A percentile compares a stretch with the other conserved stretches of the same genome.
phyloP scores from a whole-genome alignment of 23 red algal genomes.

The Gracilaria domingensis region DNA sequence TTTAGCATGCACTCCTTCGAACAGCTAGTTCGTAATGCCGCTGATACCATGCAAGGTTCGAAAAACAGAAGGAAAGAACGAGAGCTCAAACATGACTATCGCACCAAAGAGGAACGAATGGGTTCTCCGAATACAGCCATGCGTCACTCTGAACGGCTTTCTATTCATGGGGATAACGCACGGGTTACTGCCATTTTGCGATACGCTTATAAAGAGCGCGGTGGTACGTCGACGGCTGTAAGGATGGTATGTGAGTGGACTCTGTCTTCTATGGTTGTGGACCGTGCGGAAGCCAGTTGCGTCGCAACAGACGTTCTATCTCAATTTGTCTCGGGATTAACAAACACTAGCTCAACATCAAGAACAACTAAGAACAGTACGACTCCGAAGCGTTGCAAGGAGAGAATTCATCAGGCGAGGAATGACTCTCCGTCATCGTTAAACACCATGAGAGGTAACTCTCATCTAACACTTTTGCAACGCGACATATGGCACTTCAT shows the following conservation, averaged over 20 bases:
- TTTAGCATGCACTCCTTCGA: conserved; percentile 28
- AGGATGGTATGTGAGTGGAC: conserved; percentile 47
- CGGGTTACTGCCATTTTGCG: conserved; percentile 39
- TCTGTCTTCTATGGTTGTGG: conserved; percentile 20
- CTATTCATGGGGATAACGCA: conserved; percentile 54
- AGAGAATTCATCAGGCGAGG: conserved; percentile 25
- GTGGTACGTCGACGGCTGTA: conserved; percentile 22
- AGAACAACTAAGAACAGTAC: not conserved
- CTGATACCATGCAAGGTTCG: not conserved
- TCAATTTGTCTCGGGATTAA: not conserved
- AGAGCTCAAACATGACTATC: conserved; percentile 23
- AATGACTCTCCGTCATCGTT: not conserved
- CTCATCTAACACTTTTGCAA: conserved; percentile 14
- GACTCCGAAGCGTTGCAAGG: not conserved
- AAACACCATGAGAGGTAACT: not conserved
- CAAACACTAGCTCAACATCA: not conserved
- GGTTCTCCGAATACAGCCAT: conserved; percentile 33
- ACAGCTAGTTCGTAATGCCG: conserved; percentile 18
- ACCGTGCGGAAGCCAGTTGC: conserved; percentile 57
- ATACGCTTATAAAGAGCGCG: not conserved
- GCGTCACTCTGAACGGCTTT: conserved; percentile 40
- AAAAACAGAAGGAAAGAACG: conserved; percentile 28
- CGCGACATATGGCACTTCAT: conserved; percentile 64
- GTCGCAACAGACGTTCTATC: conserved; percentile 28
- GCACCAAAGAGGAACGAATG: conserved; percentile 10